phyloP scores from a whole-genome alignment of 148 eudicot genomes.

The Gaultheria prostrata region DNA sequence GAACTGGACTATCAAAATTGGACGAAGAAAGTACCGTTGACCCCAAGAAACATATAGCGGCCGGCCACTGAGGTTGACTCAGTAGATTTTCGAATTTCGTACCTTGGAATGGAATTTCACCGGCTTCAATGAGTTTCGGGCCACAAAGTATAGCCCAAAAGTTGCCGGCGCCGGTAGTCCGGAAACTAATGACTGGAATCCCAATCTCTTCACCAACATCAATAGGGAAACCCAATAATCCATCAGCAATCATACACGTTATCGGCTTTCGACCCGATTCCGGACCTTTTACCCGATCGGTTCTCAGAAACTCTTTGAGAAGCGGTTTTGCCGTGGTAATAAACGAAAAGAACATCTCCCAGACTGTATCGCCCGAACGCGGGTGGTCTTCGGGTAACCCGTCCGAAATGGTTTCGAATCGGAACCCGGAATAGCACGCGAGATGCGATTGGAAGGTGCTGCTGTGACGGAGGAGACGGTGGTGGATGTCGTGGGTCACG shows the following conservation, averaged over 20 bases:
- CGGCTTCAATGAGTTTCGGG: conserved; percentile 36
- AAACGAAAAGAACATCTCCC: background rate
- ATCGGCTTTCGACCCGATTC: conserved; percentile 8
- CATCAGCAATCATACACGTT: conserved; percentile 36
- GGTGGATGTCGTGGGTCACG: conserved; percentile 16
- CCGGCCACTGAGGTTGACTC: too few species aligned
- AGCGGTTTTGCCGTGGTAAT: conserved; percentile 8
- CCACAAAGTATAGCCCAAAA: conserved; percentile 28
- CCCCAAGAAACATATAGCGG: too few species aligned
- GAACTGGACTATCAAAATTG: too few species aligned
- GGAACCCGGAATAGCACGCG: conserved; percentile 19
- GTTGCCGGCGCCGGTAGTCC: conserved; percentile 25
- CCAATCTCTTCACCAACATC: conserved; percentile 31
- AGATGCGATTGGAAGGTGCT: conserved; percentile 8
- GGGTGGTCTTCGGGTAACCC: conserved; percentile 30
- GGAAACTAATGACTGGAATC: conserved; percentile 18
- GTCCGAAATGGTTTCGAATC: conserved; percentile 27
- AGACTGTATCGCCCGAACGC: conserved; percentile 2
- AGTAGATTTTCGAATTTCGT: background rate
- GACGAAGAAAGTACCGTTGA: too few species aligned
- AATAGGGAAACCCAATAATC: conserved; percentile 20
- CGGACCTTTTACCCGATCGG: background rate
- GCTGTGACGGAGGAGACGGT: conserved; percentile 25
- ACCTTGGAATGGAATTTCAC: conserved; percentile 42
- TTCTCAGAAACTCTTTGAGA: conserved; percentile 26